Evolutionary conservation across 306 rosid species (phyloP).

Genomic region (Amphicarpaea edgeworthii): DNA sequence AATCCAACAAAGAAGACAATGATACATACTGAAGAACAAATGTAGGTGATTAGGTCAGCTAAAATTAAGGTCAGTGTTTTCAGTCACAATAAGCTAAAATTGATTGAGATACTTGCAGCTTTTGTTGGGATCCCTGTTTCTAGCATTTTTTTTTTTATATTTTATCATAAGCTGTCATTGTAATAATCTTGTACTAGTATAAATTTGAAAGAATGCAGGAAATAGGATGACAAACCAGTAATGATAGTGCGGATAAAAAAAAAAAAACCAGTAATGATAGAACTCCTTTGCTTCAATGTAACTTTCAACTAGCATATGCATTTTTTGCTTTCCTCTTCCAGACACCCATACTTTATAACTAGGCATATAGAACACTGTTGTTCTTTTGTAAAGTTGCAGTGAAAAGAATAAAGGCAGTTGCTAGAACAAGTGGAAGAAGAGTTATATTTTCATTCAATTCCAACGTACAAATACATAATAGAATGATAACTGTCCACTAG

Average conservation of each 20-base stretch:
- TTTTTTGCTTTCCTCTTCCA: background rate
- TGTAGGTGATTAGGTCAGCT: background rate
- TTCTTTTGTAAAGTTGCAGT: no score
- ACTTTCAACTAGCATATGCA: no score
- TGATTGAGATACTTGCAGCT: background rate
- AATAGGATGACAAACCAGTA: background rate
- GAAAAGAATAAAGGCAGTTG: no score
- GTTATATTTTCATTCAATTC: no score
- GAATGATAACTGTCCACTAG: no score
- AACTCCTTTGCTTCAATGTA: background rate
- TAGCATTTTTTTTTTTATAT: background rate
- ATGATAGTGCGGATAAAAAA: no score
- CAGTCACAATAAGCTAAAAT: background rate
- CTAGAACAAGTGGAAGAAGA: no score
- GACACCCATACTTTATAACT: no score
- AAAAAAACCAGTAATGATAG: no score
- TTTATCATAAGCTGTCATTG: background rate
- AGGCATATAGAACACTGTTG: no score
- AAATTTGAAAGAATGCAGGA: background rate
- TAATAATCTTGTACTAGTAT: background rate
- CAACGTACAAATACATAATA: no score
- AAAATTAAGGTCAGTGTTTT: no score
- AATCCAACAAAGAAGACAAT: background rate
- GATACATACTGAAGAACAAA: background rate
- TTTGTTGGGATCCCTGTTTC: background rate